Conservation (phyloP, 2,329 filamentous ascomycete species). For the Cladophialophora bantiana region DNA sequence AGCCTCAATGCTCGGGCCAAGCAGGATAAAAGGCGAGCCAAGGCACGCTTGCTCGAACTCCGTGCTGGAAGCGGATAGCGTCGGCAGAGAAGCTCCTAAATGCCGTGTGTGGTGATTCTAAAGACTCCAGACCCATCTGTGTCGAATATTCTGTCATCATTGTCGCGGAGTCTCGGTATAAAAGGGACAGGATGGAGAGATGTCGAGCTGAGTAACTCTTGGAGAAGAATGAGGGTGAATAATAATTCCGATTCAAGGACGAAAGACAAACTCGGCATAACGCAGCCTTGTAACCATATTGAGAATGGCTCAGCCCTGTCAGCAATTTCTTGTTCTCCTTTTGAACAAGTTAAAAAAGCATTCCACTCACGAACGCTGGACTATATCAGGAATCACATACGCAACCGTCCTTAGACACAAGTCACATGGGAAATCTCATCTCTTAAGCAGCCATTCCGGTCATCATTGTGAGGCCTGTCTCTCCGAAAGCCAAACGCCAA, state of each 20-base stretch:
- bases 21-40: slow-evolving; percentile 21
- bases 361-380: not conserved
- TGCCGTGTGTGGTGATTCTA: slow-evolving; percentile 9
- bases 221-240: not conserved
- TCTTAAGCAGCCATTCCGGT: not conserved
- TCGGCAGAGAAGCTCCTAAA: slow-evolving; percentile 10
- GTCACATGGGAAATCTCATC: not conserved
- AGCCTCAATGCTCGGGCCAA: slow-evolving; percentile 22
- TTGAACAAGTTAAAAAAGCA: no score
- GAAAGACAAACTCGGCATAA: slow-evolving; percentile 2
- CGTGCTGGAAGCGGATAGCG: slow-evolving; percentile 21
- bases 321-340: not conserved
- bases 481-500: not conserved
- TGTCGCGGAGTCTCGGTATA: slow-evolving; percentile 1
- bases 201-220: not conserved
- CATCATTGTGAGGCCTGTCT: not conserved
- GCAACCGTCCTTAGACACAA: not conserved
- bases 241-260: not conserved
- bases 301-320: slow-evolving; percentile 8
- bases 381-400: not conserved
- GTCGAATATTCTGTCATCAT: not conserved
- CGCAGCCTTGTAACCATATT: slow-evolving; percentile 7
- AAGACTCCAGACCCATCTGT: not conserved
- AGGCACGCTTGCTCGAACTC: slow-evolving; percentile 8
- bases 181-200: not conserved